Percentiles rank a stretch among this genome's conserved stretches.
Evolutionary conservation across 2,329 filamentous ascomycete genomes (phyloP).

Genomic region (Phoma sp.): DNA sequence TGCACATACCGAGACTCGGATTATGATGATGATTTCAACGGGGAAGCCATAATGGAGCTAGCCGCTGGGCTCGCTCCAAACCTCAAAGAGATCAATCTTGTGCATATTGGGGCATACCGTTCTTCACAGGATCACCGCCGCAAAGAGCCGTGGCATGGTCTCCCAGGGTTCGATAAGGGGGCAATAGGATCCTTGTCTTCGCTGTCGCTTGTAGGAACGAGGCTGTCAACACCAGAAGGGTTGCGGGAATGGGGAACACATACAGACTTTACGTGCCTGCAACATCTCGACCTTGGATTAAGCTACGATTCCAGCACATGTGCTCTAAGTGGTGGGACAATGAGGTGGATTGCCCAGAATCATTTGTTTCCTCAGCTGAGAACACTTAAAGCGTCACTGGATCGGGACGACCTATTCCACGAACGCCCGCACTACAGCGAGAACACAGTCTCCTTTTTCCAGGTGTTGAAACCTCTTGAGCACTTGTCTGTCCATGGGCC

Average conservation of each 20-base stretch:
- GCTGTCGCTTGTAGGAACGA: conserved; percentile 20
- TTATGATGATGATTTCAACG: conserved; percentile 29
- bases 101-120: conserved; percentile 1
- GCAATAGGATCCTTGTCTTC: conserved; percentile 24
- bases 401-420: conserved; percentile 14
- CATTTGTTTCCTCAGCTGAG: conserved; percentile 10
- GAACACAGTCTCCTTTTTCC: conserved; percentile 26
- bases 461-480: conserved; percentile 22
- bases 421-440: conserved; percentile 27
- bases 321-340: conserved; percentile 24
- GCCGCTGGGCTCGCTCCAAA: conserved; percentile 30
- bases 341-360: conserved; percentile 24
- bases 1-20: conserved; percentile 22
- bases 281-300: conserved; percentile 23
- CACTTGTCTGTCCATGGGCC: conserved; percentile 22
- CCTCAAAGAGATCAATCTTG: conserved; percentile 25
- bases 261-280: conserved; percentile 27
- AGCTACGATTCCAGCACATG: background rate
- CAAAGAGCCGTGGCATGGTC: conserved; percentile 24
- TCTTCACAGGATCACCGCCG: background rate
- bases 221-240: background rate
- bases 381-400: background rate
- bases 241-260: conserved; percentile 23
- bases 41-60: conserved; percentile 28
- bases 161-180: conserved; percentile 20